Base-by-base conservation (phyloP, 2,329 filamentous ascomycete genomes). In the Shiraia bambusicola region DNA sequence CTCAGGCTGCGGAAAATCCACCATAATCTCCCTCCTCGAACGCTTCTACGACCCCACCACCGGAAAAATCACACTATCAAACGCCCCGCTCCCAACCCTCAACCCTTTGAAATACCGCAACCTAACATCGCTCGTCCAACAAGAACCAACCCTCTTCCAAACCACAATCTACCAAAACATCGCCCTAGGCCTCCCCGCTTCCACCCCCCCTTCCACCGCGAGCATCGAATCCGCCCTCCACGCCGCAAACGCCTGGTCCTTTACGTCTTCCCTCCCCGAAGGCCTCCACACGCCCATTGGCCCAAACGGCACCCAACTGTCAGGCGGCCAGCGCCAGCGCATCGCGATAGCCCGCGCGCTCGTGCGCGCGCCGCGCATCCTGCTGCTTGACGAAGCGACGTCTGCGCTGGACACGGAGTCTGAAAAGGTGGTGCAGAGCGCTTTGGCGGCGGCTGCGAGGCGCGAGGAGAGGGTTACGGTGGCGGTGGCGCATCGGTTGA, bases 141-240 rank as follows among this genome's bases (percentile, higher is more conserved):
- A 96, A 63, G 92, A 96, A 65, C 91, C 92, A 1, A 94, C 89
- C 0, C 74, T 96, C 1, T 96, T 95, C 70, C 88, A 93, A 65
- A 91, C 91, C 30, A 90, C 85, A 0, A 88, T 96, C 60, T 80
- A 78, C 53, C 89, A 96, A 14, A 96, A 96, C 63, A 87, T 96
- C 49, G 69, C 94, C 3, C 77, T 96, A 0, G 59, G 56, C 27
- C 71, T 84, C 3, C 13, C 24, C 28, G 11, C 31, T 27, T 13
- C 38, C 28, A 15, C 28, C 27, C 6, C 37, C 14, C 8, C 19
- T 8, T 22, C 19, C n/a, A n/a, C n/a, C n/a, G n/a, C n/a, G n/a
- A n/a, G n/a, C n/a, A 77, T 95, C 37, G 77, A 86, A 44, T 78
- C 81, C 57, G 89, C 87, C 3, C 93, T 88, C 73, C 83, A 83